phyloP scores from a whole-genome alignment of 352 stramenopile genomes.

The Phytophthora megakarya region DNA sequence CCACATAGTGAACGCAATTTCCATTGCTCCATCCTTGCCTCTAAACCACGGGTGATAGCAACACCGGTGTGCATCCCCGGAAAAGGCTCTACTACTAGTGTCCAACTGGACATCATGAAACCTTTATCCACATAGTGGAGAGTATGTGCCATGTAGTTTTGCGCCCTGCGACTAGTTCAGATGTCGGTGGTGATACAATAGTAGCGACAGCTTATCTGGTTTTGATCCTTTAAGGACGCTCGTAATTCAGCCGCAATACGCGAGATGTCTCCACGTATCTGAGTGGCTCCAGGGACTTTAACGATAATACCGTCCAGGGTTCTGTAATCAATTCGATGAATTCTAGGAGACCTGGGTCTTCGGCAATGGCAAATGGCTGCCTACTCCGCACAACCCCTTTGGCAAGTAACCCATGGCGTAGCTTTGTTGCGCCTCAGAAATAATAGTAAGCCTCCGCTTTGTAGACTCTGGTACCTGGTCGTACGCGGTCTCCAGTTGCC shows the following conservation, averaged over 20 bases:
- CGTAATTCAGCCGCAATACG: not conserved
- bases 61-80: too few species aligned
- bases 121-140: conserved; percentile 7
- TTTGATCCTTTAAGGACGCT: conserved; percentile 2
- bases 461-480: not conserved
- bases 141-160: conserved; percentile 11
- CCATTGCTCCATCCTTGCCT: too few species aligned
- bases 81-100: too few species aligned
- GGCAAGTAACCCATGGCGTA: not conserved
- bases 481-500: conserved; percentile 11
- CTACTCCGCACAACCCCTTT: conserved; percentile 11
- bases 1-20: too few species aligned
- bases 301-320: conserved; percentile 1
- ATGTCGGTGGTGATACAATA: conserved; percentile 18
- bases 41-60: too few species aligned
- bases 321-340: conserved; percentile 16
- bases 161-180: conserved; percentile 4
- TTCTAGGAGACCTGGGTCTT: conserved; percentile 3
- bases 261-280: conserved; percentile 11
- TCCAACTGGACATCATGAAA: not conserved
- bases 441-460: not conserved
- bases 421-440: not conserved
- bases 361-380: conserved; percentile 4
- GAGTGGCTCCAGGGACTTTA: conserved; percentile 3
- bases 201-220: not conserved